Evolutionary conservation across 495 filamentous ascomycete species (phyloP).

Genomic region (Penicillium canariense): DNA sequence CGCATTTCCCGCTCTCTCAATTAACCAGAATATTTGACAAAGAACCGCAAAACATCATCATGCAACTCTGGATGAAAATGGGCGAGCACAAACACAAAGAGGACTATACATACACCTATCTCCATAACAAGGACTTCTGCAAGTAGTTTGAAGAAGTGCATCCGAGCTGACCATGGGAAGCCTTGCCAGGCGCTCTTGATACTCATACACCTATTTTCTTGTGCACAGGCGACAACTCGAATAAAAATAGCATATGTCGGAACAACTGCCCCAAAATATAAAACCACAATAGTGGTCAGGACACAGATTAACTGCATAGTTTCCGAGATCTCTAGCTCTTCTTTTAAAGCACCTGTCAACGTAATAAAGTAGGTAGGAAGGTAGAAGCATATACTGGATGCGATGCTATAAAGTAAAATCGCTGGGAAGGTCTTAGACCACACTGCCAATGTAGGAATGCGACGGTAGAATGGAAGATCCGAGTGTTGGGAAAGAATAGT

Average conservation of each 20-base stretch:
- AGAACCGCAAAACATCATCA: neutral
- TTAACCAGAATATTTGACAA: no score
- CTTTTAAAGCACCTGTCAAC: neutral
- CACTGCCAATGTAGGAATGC: neutral
- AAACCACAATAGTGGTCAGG: neutral
- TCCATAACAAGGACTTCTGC: conserved; percentile 1
- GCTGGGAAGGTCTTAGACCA: conserved; percentile 7
- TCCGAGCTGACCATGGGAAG: neutral
- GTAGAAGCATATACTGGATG: conserved; percentile 5
- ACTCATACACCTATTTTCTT: neutral
- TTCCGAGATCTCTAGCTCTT: neutral
- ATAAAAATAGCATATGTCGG: conserved; percentile 9
- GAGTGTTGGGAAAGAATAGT: neutral
- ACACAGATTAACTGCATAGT: neutral
- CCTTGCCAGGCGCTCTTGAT: conserved; percentile 6
- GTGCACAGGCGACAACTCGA: neutral
- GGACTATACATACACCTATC: neutral
- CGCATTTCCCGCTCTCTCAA: no score
- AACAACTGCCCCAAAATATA: conserved; percentile 2
- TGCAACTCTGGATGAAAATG: conserved; percentile 1
- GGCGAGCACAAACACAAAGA: neutral
- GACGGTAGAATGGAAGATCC: neutral
- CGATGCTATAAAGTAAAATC: conserved; percentile 1
- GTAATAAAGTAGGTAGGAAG: neutral
- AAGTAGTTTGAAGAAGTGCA: neutral